Evolutionary conservation across 2,329 filamentous ascomycete species (phyloP), one percentile per base, ranked within the genome.

Genomic region (Phialophora verrucosa): DNA sequence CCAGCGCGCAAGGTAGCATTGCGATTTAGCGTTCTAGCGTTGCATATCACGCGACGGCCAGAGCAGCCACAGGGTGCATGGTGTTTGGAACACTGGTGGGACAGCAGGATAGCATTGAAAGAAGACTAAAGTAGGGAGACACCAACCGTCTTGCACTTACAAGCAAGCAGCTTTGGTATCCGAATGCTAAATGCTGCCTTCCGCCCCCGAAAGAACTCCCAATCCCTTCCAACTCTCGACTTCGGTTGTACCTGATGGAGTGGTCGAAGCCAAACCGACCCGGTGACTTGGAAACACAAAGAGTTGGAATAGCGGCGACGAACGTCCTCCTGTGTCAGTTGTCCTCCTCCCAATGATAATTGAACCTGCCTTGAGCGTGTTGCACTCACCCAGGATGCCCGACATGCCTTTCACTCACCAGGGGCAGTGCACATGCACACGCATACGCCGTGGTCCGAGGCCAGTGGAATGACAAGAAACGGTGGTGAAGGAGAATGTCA

Each of bases 81-180:
- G 38, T n/a, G 17, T 7, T 20, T 20, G 17, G 38, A 44, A 44
- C 38, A 7, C 12, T 44, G 38, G 38, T 44, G 6, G 38, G 14
- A 17, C 38, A 44, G 38, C 23, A 32, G 35, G 54, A 38, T 59
- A 59, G 59, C 49, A 61, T 61, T 61, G 42, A 44, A 55, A 32
- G 17, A 53, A 62, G 29, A 55, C 49, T 50, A 56, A 49, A 42
- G 14, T 44, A 65, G 31, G 54, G 59, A 68, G 63, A 63, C 66
- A 68, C 66, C 66, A 63, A 68, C 66, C 66, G 50, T 66, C 63
- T 65, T 61, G 63, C 63, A 68, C 66, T 68, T 68, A 68, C 66
- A 68, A 65, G 66, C 66, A 68, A 65, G 63, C 66, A 68, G 66
- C 66, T 54, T 67, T 66, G 66, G 66, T 68, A 63, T 60, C 63